These are phyloP conservation scores for Rhizopogon vinicolor DNA, from an alignment of 768 basidiomycete genomes.

Conservation along the genomic window DNA sequence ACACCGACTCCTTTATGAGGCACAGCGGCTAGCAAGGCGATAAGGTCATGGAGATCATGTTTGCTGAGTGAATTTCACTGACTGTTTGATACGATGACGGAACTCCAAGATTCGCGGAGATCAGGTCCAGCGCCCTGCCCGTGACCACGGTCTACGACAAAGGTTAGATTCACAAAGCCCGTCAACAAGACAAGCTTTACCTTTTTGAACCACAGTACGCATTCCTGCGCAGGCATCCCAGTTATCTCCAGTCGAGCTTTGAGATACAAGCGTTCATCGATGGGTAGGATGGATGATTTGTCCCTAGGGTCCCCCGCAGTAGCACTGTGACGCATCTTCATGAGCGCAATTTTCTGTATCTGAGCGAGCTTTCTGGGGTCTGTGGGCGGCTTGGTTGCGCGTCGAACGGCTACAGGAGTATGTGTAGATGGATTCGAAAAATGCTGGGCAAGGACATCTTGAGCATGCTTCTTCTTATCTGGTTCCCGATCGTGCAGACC, in stretches of 20 bases:
- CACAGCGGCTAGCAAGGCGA: constrained; percentile 37
- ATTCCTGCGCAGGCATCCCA: constrained; percentile 30
- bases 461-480: constrained; percentile 43
- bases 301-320: constrained; percentile 58
- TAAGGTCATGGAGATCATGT: constrained; percentile 20
- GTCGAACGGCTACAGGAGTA: constrained; percentile 23
- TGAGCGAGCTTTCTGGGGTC: constrained; percentile 53
- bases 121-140: constrained; percentile 61
- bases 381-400: constrained; percentile 31
- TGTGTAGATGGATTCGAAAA: constrained; percentile 31
- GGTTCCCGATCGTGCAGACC: constrained; percentile 11
- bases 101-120: constrained; percentile 25
- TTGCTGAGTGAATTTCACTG: neutral
- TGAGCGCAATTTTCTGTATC: constrained; percentile 54
- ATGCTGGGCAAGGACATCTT: constrained; percentile 48
- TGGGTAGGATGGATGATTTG: constrained; percentile 36
- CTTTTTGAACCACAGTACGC: constrained; percentile 69
- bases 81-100: constrained; percentile 8
- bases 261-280: constrained; percentile 58
- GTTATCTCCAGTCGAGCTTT: constrained; percentile 31
- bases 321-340: constrained; percentile 75
- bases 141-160: constrained; percentile 42
- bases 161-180: constrained; percentile 1
- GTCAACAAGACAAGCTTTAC: constrained; percentile 31
- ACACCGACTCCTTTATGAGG: constrained; percentile 26